Evolutionary conservation across 352 stramenopile species (phyloP), one percentile per base, ranked within the genome.

Genomic region (Pythium scleroteichum): DNA sequence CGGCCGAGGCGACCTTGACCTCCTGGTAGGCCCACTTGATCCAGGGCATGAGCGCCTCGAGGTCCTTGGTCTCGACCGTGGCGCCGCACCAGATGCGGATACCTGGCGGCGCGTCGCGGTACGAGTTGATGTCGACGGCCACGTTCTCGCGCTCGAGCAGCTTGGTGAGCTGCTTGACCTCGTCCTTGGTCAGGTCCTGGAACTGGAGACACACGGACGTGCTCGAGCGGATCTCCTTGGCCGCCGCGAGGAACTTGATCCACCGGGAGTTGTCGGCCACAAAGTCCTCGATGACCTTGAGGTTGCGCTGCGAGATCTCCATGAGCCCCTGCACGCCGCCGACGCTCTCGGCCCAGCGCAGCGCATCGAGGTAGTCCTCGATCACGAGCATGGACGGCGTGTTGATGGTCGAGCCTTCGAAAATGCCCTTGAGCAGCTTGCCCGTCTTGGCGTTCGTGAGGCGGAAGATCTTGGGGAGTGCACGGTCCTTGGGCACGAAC

Each of bases 331-430:
- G 64, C 17, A 99, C 72, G 27, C 97, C 97, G 39, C 97, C 97
- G 49, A 98, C 85, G 46, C 87, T 94, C 55, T 99, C 92, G 22
- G 96, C 82, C 97, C 97, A 99, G 55, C 90, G 71, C 47, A 99
- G 79, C 3, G 97, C 96, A 71, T 99, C 97, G 61, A 99, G 86
- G 80, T 99, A 99, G 87, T 99, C 97, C 76, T 99, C 97, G 22
- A 99, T 97, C 68, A 88, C 97, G 45, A 99, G 87, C 97, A 99
- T 99, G 20, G 96, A 99, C 29, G 97, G 97, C 53, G 97, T 99
- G 83, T 99, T 99, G 79, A 99, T 99, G 27, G 97, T 99, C 53
- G 93, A 95, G 50, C 97, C 97, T 65, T 98, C 90, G 71, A 99
- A 99, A 64, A 99, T 98, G 49, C 77, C 87, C 51, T 79, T 79